Evolutionary conservation across 75 land plant genomes (phyloP), one percentile per base, ranked within the genome.

Genomic region (Adiantum capillusveneris): DNA sequence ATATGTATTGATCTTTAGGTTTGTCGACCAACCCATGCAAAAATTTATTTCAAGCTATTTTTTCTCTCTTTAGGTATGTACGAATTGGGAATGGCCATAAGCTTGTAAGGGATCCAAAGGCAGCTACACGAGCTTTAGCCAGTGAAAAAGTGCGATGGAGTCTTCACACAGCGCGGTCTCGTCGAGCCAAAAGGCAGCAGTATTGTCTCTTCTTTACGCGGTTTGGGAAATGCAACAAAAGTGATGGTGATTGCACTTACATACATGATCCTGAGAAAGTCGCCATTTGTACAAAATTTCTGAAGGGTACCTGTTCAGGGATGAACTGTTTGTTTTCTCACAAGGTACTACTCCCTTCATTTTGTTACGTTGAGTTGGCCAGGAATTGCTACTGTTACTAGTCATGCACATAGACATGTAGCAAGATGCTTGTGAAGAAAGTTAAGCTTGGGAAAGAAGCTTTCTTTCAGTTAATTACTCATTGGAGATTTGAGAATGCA

Each of bases 121-220:
- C 74, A 60, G 73, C 84, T 16, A 67, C 67, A 16, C 91, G 89
- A 16, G 76, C 79, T 9, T 67, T 95, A 58, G 99, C 99, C 17
- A 87, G 77, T 77, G 99, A 95, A 75, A 95, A 95, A 65, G 79
- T 95, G 29, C 66, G 89, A 16, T 90, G 97, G 99, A 95, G 99
- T 69, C 73, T 95, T 70, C 89, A 84, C 42, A 90, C 78, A 66
- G 88, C 84, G 30, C 73, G 99, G 60, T 57, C 70, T 54, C 86
- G 93, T n/a, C 52, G 68, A 56, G 86, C 84, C 9, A 90, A 67
- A 56, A 90, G 80, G 57, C 69, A 76, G 59, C 75, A 78, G 49
- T 90, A 75, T 48, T 95, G 99, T 54, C 97, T 78, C 42, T 95
- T 90, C 66, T 95, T 77, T 64, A 90, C 93, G 30, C 70, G 93